phyloP scores from a whole-genome alignment of 768 basidiomycete genomes.

The Collybia mongolica region DNA sequence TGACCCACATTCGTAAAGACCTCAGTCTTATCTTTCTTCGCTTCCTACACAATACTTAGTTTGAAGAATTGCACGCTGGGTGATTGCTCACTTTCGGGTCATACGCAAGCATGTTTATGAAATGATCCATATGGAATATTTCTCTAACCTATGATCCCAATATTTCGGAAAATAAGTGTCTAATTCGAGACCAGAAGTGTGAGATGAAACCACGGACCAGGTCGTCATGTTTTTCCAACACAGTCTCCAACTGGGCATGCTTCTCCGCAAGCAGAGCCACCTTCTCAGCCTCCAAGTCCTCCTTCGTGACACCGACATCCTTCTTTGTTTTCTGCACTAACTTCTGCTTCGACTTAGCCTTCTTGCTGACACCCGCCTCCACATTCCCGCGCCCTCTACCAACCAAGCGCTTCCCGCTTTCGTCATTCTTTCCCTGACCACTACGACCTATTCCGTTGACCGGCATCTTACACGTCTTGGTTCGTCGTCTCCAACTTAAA shows the following conservation, averaged over 20 bases:
- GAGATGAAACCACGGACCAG: slow-evolving; percentile 50
- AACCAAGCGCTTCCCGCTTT: slow-evolving; percentile 5
- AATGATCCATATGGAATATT: slow-evolving; percentile 85
- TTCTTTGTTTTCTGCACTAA: slow-evolving; percentile 6
- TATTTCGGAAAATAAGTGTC: not conserved
- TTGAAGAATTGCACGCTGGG: not conserved
- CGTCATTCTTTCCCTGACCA: slow-evolving; percentile 2
- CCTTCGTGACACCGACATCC: slow-evolving; percentile 17
- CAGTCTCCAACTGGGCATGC: slow-evolving; percentile 55
- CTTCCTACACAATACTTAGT: slow-evolving; percentile 40
- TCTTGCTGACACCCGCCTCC: slow-evolving; percentile 1
- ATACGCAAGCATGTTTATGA: slow-evolving; percentile 71
- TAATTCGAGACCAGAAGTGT: slow-evolving; percentile 3
- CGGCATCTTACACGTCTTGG: slow-evolving; percentile 6
- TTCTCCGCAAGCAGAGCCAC: slow-evolving; percentile 53
- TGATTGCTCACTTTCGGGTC: slow-evolving; percentile 61
- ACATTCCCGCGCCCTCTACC: slow-evolving; percentile 5
- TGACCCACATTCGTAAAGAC: slow-evolving; percentile 72
- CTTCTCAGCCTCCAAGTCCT: slow-evolving; percentile 33
- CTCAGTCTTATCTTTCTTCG: slow-evolving; percentile 67
- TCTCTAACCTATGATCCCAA: slow-evolving; percentile 66
- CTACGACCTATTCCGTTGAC: slow-evolving; percentile 11
- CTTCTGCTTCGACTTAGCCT: slow-evolving; percentile 16
- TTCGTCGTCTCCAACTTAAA: slow-evolving; percentile 7
- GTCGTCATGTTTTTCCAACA: slow-evolving; percentile 69